Base-by-base conservation (phyloP, 2,329 filamentous ascomycete species). In the Arthrocladium fulminans region DNA sequence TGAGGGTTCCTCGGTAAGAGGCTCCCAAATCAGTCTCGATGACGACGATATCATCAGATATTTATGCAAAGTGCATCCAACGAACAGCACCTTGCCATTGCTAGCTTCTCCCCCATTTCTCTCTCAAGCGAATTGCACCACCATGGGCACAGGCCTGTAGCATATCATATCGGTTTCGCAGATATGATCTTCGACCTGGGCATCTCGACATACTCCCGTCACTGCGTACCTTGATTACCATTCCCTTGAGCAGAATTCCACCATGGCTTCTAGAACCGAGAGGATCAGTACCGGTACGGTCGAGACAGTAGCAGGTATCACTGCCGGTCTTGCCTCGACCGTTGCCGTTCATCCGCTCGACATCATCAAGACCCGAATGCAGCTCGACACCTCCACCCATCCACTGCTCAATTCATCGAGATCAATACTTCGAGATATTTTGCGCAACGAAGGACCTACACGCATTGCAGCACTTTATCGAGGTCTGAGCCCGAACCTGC, bases 281-380 rank as follows among this genome's bases (percentile, higher is more conserved):
- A 79, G 76, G 68, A 72, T 84, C 63, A 83, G 84, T 61, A 80
- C 86, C 68, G 87, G 85, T 59, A 67, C 86, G 63, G 79, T 96
- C 67, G 92, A 97, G 76, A 84, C 84, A 61, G 74, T 89, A 65
- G 88, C 92, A 53, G 92, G 92, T 59, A 84, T 98, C 67, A 85
- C 84, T 55, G 92, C 92, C 51, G 92, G 92, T 53, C 77, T 88
- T 49, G 77, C 88, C 58, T 85, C 89, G 46, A 97, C 92, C 20
- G 75, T 97, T 42, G 83, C 81, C 49, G 84, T 92, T 45, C 90
- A 97, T 59, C 92, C 92, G 25, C 80, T 98, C 51, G 92, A 98
- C 69, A 82, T 98, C 55, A 82, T 97, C 64, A 98, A 98, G 75
- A 97, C 90, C 52, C 84, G 92, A 55, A 81, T 98, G 63, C 92